Evolutionary conservation across 2,329 filamentous ascomycete genomes (phyloP), one percentile per base, ranked within the genome.

Genomic region (Aspergillus tubingensis): DNA sequence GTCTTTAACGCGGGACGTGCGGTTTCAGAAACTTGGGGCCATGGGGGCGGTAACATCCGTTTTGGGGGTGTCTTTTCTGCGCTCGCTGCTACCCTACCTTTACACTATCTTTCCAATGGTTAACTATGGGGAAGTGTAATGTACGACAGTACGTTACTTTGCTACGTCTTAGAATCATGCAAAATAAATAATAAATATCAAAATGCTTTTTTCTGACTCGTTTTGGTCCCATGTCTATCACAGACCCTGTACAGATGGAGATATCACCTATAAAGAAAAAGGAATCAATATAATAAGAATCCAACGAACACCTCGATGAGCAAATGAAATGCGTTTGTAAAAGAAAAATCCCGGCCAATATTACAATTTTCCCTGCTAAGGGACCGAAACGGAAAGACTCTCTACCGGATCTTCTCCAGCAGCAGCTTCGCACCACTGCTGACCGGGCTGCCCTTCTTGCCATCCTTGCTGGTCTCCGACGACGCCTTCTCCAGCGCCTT

Each of bases 401-500:
- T 60, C 58, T 61, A 73, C 67, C 65, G 68, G 39, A 77, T 71
- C 71, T 76, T 77, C 66, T 72, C 70, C 50, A 77, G 63, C 54
- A 77, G 63, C 57, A 77, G 53, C 67, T 76, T 77, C 7, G 74
- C 80, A 47, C 81, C 81, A 36, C 80, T 82, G 67, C 82, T 81
- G 52, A 72, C 69, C 39, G 76, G 76, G 11, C 73, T 70, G 5
- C 71, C 63, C 66, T 77, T 77, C 63, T 72, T 70, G 11, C 65
- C 69, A 68, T 76, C 69, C 79, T 83, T 69, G 80, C 83, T 73
- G 85, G 85, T 70, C 54, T 53, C 60, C 80, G 86, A 79, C 83
- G 85, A 69, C 84, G 84, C 49, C 63, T 73, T 66, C 72, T 91
- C 82, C 59, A 96, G 79, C 62, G 80, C 79, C 78, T 89, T 88